A percentile compares a stretch with the other conserved stretches of the same genome.
These are phyloP conservation scores for Clarireedia hainanense DNA, from an alignment of 2,329 filamentous ascomycete species.

Conservation along the genomic window DNA sequence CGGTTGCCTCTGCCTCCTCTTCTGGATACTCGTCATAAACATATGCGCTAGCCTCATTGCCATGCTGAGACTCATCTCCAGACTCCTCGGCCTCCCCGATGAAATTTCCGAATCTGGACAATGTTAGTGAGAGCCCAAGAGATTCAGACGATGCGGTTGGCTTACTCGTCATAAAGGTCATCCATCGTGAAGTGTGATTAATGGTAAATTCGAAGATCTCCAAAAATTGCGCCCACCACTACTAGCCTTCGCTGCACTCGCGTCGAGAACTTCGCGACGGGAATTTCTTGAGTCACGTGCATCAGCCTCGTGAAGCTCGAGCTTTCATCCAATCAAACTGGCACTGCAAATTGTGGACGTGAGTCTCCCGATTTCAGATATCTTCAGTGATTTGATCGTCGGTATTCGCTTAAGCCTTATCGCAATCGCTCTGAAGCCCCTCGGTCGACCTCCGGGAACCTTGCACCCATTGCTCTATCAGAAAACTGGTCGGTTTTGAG, in stretches of 20 bases:
- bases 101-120: constrained; percentile 84
- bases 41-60: constrained; percentile 67
- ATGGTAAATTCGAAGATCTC: not conserved
- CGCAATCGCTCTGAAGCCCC: too few relatives aligned
- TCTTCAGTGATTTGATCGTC: too few relatives aligned
- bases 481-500: too few relatives aligned
- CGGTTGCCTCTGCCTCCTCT: constrained; percentile 53
- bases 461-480: too few relatives aligned
- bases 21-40: constrained; percentile 68
- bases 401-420: too few relatives aligned
- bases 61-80: constrained; percentile 75
- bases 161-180: constrained; percentile 92
- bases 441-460: too few relatives aligned
- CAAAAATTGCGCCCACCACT: constrained; percentile 13
- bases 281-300: constrained; percentile 19
- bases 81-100: constrained; percentile 89
- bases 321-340: not conserved
- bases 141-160: constrained; percentile 9
- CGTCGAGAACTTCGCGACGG: constrained; percentile 16
- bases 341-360: not conserved
- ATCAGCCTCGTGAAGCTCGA: constrained; percentile 10
- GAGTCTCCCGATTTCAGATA: too few relatives aligned
- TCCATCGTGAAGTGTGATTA: constrained; percentile 54
- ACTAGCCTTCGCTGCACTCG: constrained; percentile 10
- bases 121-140: constrained; percentile 14